Evolutionary conservation across 2,329 filamentous ascomycete species (phyloP).

Genomic region (Ophiostoma angusticollis): DNA sequence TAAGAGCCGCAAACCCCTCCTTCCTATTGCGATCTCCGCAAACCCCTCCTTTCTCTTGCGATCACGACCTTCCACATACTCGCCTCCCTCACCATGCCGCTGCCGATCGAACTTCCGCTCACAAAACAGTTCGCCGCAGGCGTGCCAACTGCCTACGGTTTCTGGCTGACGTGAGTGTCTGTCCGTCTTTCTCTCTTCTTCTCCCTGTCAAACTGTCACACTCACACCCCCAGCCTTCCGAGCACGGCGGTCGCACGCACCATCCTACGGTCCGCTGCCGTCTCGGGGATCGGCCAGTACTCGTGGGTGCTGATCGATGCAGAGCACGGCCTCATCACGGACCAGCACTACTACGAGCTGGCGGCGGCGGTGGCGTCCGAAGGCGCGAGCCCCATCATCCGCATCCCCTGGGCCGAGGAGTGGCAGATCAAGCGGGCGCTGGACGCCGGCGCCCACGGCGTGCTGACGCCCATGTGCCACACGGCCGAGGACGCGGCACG

Average conservation of each 20-base stretch:
- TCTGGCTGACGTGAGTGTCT: conserved; percentile 13
- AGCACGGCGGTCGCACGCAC: conserved; percentile 12
- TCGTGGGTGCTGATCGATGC: conserved; percentile 26
- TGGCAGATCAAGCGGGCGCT: conserved; percentile 52
- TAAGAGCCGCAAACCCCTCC: too few species aligned
- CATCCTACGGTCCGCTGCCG: conserved; percentile 12
- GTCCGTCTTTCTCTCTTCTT: neutral
- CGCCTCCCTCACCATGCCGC: conserved; percentile 4
- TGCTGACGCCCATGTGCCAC: conserved; percentile 34
- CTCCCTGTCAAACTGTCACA: neutral
- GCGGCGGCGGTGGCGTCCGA: conserved; percentile 24
- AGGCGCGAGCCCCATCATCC: conserved; percentile 28
- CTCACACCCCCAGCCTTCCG: conserved; percentile 5
- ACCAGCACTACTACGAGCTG: conserved; percentile 24
- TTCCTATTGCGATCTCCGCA: neutral
- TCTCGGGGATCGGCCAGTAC: conserved; percentile 5
- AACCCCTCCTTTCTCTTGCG: neutral
- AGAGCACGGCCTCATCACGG: conserved; percentile 26
- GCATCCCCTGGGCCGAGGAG: conserved; percentile 41
- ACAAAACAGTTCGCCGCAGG: neutral
- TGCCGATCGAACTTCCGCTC: conserved; percentile 7
- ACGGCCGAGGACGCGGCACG: conserved; percentile 14
- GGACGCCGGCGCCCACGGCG: conserved; percentile 45
- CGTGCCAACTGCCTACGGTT: conserved; percentile 10
- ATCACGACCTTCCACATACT: neutral